Evolutionary conservation across 208 protist species (phyloP), one percentile per base, ranked within the genome.

Genomic region (Sergeia podlipaevii): DNA sequence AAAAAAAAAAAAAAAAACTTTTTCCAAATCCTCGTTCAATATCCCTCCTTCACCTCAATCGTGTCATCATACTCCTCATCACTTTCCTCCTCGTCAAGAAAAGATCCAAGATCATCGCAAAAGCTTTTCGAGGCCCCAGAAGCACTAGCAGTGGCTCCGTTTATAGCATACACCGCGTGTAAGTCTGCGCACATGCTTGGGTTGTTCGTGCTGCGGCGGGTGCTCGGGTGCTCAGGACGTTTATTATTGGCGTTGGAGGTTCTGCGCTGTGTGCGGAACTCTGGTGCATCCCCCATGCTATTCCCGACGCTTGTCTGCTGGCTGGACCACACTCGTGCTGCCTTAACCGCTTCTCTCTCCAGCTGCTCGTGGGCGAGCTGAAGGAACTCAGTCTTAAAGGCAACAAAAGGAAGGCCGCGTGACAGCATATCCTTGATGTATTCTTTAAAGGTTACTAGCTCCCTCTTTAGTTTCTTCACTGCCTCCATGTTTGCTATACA

Each of bases 351-450:
- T 49, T 71, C 63, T 23, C 30, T 34, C 34, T 67, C 60, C 0
- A 83, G 39, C 24, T 62, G 42, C 4, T 27, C n/a, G 13, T 65
- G 51, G 6, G 80, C 5, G 13, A 53, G 21, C 6, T 36, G 36
- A 32, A 78, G 26, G 13, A 89, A 24, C 21, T 70, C 69, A 10
- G 65, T 65, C 13, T 64, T 30, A 44, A 54, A 74, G 21, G 32
- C 27, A 39, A 58, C 26, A 49, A 93, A 89, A 15, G 85, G 78
- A 2, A 66, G 39, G 6, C 71, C 59, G 11, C 50, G 20, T 4
- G 67, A 51, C 8, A 71, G 18, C 26, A 77, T 26, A 18, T 60
- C 26, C 21, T 52, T 20, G 36, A 93, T 17, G 56, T 76, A 73
- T 30, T 49, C 30, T 51, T 54, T 64, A 36, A 89, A 38, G 0